These are phyloP conservation scores for Cucurbita maxima DNA, from an alignment of 306 rosid species.

Conservation along the genomic window DNA sequence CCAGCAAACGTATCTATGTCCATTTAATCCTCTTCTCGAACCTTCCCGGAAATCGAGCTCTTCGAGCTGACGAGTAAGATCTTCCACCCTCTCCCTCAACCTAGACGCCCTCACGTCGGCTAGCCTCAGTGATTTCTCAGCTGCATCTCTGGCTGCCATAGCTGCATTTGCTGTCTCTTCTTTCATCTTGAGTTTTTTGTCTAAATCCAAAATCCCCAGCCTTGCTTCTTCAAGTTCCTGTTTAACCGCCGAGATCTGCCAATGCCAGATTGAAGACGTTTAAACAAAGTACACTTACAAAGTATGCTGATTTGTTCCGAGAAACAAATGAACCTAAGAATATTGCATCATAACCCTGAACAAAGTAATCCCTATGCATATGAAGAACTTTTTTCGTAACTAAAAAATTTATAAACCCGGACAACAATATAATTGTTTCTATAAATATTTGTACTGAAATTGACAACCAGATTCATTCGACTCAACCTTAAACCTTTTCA, in stretches of 20 bases:
- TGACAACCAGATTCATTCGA: no score
- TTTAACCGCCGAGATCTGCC: slow-evolving; percentile 65
- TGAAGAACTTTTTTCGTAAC: no score
- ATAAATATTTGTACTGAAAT: no score
- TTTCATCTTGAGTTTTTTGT: slow-evolving; percentile 82
- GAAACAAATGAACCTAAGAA: background rate
- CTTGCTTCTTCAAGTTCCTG: slow-evolving; percentile 86
- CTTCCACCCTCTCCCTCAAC: slow-evolving; percentile 84
- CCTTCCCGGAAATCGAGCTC: slow-evolving; percentile 74
- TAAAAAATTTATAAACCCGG: no score
- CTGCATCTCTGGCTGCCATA: slow-evolving; percentile 99
- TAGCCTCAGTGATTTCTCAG: slow-evolving; percentile 77
- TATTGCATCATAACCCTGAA: background rate
- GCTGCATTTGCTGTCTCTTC: slow-evolving; percentile 96
- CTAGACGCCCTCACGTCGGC: slow-evolving; percentile 84
- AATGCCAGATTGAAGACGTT: slow-evolving; percentile 11
- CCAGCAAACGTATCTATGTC: slow-evolving; percentile 93
- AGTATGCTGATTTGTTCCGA: background rate
- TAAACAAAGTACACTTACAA: background rate
- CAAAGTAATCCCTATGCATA: no score
- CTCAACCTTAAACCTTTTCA: no score
- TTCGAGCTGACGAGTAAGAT: slow-evolving; percentile 83
- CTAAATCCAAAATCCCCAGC: slow-evolving; percentile 58
- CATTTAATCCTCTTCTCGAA: slow-evolving; percentile 31
- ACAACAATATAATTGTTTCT: no score